These are phyloP conservation scores for Cutaneotrichosporon curvatum DNA, from an alignment of 1,284 basidiomycete species.

Conservation along the genomic window DNA sequence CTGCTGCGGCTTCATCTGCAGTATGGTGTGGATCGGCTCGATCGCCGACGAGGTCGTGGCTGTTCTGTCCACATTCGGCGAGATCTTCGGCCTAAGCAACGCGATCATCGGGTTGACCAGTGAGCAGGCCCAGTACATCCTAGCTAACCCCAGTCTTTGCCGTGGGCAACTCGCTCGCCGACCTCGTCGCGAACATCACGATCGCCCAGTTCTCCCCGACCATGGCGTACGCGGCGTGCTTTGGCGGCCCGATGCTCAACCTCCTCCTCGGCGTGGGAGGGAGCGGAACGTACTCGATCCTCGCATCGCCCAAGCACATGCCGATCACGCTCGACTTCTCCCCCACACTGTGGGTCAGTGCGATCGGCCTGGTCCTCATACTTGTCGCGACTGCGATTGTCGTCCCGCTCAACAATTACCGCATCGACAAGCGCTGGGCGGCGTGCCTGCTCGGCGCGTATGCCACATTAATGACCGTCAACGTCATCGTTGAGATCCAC, in stretches of 20 bases:
- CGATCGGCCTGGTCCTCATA: slow-evolving; percentile 66
- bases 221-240: slow-evolving; percentile 50
- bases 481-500: slow-evolving; percentile 63
- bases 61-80: slow-evolving; percentile 83
- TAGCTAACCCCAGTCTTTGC: slow-evolving; percentile 63
- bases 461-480: slow-evolving; percentile 61
- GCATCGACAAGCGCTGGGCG: slow-evolving; percentile 73
- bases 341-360: slow-evolving; percentile 74
- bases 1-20: slow-evolving; percentile 77
- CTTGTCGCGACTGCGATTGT: slow-evolving; percentile 70
- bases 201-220: slow-evolving; percentile 58
- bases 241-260: slow-evolving; percentile 67
- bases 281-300: slow-evolving; percentile 42
- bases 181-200: slow-evolving; percentile 93
- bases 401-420: slow-evolving; percentile 77
- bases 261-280: slow-evolving; percentile 62
- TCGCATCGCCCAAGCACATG: slow-evolving; percentile 52
- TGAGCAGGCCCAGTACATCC: slow-evolving; percentile 9
- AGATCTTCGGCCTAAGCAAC: slow-evolving; percentile 90
- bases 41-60: slow-evolving; percentile 90
- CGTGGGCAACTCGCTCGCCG: slow-evolving; percentile 89
- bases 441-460: slow-evolving; percentile 69
- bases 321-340: slow-evolving; percentile 68
- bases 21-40: slow-evolving; percentile 90
- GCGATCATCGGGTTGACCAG: slow-evolving; percentile 89